These are phyloP conservation scores for Pseudogymnoascus verrucosus DNA, from an alignment of 2,329 filamentous ascomycete genomes.

Conservation along the genomic window DNA sequence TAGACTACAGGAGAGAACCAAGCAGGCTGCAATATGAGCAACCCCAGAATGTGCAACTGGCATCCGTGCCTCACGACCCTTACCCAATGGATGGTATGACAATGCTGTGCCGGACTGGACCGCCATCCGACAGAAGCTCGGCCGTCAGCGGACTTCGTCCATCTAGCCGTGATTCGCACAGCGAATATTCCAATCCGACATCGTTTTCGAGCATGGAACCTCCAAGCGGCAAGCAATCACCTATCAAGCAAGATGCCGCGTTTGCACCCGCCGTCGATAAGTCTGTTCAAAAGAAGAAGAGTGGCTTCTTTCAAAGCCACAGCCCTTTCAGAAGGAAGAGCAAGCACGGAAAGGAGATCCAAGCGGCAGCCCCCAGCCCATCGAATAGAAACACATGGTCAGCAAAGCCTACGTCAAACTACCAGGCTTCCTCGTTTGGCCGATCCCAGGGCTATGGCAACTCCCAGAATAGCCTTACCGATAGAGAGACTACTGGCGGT, in stretches of 20 bases:
- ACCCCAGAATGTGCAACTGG: slow-evolving; percentile 54
- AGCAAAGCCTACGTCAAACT: slow-evolving; percentile 8
- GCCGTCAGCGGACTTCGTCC: slow-evolving; percentile 61
- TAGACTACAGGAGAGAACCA: slow-evolving; percentile 5
- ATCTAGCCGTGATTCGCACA: slow-evolving; percentile 69
- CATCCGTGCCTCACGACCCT: slow-evolving; percentile 77
- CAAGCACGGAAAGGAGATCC: slow-evolving; percentile 63
- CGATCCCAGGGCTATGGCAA: slow-evolving; percentile 35
- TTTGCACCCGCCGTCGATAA: slow-evolving; percentile 51
- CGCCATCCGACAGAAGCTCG: slow-evolving; percentile 62
- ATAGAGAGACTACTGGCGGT: slow-evolving; percentile 55
- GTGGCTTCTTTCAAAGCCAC: slow-evolving; percentile 86
- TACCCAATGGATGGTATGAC: slow-evolving; percentile 96
- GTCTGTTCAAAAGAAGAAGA: slow-evolving; percentile 58
- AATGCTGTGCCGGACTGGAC: slow-evolving; percentile 79
- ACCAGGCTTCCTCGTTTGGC: neutral
- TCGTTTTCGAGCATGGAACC: slow-evolving; percentile 83
- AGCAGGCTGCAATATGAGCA: slow-evolving; percentile 11
- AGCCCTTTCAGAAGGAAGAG: slow-evolving; percentile 92
- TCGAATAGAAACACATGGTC: slow-evolving; percentile 54
- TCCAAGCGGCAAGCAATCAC: slow-evolving; percentile 64
- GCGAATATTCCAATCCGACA: slow-evolving; percentile 82
- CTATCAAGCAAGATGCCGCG: slow-evolving; percentile 52
- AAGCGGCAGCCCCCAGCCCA: slow-evolving; percentile 27
- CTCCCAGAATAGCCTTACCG: slow-evolving; percentile 28